Base-by-base conservation (phyloP, 805 yeast species). In the Teunomyces barrocoloradensis region DNA sequence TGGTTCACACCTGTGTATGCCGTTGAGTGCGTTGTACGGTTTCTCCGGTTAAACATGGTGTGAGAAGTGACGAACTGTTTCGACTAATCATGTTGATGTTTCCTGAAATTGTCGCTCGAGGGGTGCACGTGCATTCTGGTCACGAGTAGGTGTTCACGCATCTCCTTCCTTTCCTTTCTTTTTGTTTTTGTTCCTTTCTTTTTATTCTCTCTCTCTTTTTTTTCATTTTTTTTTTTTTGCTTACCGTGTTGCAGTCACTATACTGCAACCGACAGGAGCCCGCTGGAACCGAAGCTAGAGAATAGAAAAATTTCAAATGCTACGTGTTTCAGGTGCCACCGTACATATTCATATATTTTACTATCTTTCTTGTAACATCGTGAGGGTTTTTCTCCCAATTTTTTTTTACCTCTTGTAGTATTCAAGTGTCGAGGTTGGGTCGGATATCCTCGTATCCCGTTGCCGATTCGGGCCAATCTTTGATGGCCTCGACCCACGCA, bases 1-100 rank as follows among this genome's bases (percentile, higher is more conserved):
- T 63, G 73, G 51, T 69, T 70, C 20, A 73, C 77, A 20, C 77
- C 77, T 4, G 77, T 73, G 53, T 73, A 73, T 20, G 76, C 61
- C 13, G 73, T 64, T 43, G 56, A 52, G 43, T 45, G 61, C 57
- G 32, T 42, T 7, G 35, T 21, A 48, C 72, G 66, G 41, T 61
- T 59, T 45, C 60, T 64, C 28, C 72, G 59, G 57, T 56, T 57
- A 46, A 60, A 60, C 66, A 61, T 61, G 40, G 40, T 21, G 40
- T 37, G 40, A 32, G 40, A 20, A 37, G 40, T 20, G 38, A 35
- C 40, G 29, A 20, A 23, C n/a, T 6, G 18, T 17, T 10, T 25
- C 18, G 34, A 32, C 17, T 9, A 23, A 23, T 37, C 23, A 23
- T 37, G 40, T 37, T 37, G 40, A 37, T 37, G 40, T 37, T 36